Base-by-base conservation (phyloP, 2,329 filamentous ascomycete species). In the Phaeosphaeria sp. region DNA sequence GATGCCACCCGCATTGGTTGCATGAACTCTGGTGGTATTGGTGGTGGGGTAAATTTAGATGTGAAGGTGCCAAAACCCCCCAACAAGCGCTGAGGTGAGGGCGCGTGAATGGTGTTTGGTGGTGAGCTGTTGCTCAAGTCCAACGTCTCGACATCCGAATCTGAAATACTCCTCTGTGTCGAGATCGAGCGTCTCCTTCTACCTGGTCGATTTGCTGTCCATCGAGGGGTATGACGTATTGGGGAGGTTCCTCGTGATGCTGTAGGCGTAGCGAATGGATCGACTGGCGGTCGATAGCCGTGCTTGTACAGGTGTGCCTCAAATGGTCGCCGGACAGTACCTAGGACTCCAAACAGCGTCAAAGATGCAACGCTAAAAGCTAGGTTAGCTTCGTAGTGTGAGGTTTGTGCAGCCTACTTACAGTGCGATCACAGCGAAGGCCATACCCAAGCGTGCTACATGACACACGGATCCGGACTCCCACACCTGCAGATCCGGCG, bases 221-320 rank as follows among this genome's bases (percentile, higher is more conserved):
- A 54, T 36, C 49, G 57, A 22, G 61, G 60, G 23, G 54, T 51
- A 54, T 54, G 62, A 42, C 59, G 62, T 2, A 58, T 56, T 20
- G 60, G 63, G 1, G 72, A 71, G 20, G 58, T 44, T 22, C 56
- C 55, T 23, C 63, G 55, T 9, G 70, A 74, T 15, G 50, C 46
- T 11, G 50, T 48, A 21, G 70, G 68, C 17, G 68, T 64, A 20
- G 56, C 46, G 27, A 59, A 46, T 5, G 43, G 44, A 3, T 62
- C 53, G 1, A n/a, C 20, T 15, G 65, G 46, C 36, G 49, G 53
- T 50, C 55, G 58, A 20, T 71, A 71, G 20, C 61, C 64, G 21
- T 68, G 64, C 17, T 66, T 72, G 50, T 76, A 67, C 1, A 77
- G 53, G 54, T 73, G 69, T 11, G 75, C 75, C 55, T 78, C 76